These are phyloP conservation scores for Suillus alpinus DNA, from an alignment of 768 basidiomycete genomes.

Conservation along the genomic window DNA sequence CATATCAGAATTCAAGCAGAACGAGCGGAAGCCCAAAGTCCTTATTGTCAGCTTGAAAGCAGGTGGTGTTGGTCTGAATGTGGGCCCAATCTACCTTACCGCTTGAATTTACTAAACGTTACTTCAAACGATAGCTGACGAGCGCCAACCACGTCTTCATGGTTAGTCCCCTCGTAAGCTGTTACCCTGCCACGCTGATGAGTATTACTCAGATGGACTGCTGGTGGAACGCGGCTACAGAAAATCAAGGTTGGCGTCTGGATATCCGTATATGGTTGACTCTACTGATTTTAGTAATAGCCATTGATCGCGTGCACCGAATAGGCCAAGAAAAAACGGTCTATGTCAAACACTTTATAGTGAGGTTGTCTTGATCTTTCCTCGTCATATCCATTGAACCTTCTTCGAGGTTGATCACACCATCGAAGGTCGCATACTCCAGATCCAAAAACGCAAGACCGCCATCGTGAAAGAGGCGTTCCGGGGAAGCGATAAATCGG, in stretches of 20 bases:
- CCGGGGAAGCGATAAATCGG: slow-evolving; percentile 46
- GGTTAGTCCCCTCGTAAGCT: slow-evolving; percentile 39
- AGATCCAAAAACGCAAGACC: slow-evolving; percentile 84
- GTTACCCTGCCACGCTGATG: slow-evolving; percentile 5
- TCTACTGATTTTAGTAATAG: slow-evolving; percentile 33
- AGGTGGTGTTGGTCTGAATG: slow-evolving; percentile 89
- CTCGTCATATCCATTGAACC: neutral
- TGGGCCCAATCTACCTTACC: slow-evolving; percentile 31
- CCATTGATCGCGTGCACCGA: slow-evolving; percentile 83
- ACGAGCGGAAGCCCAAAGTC: slow-evolving; percentile 70
- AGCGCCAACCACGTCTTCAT: slow-evolving; percentile 84
- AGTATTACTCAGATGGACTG: slow-evolving; percentile 70
- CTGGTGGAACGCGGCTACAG: slow-evolving; percentile 87
- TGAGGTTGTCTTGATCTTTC: slow-evolving; percentile 30
- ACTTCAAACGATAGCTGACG: slow-evolving; percentile 49
- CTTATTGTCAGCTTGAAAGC: slow-evolving; percentile 82
- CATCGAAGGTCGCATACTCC: slow-evolving; percentile 75
- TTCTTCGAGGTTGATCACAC: slow-evolving; percentile 59
- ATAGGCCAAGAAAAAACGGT: slow-evolving; percentile 83
- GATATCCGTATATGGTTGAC: neutral
- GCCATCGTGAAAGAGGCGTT: slow-evolving; percentile 87
- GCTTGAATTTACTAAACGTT: slow-evolving; percentile 5
- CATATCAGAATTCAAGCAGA: slow-evolving; percentile 71
- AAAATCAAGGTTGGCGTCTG: slow-evolving; percentile 62
- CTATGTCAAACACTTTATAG: slow-evolving; percentile 83